Base-by-base conservation (phyloP, 2,329 filamentous ascomycete genomes). In the Cytospora schulzeri region DNA sequence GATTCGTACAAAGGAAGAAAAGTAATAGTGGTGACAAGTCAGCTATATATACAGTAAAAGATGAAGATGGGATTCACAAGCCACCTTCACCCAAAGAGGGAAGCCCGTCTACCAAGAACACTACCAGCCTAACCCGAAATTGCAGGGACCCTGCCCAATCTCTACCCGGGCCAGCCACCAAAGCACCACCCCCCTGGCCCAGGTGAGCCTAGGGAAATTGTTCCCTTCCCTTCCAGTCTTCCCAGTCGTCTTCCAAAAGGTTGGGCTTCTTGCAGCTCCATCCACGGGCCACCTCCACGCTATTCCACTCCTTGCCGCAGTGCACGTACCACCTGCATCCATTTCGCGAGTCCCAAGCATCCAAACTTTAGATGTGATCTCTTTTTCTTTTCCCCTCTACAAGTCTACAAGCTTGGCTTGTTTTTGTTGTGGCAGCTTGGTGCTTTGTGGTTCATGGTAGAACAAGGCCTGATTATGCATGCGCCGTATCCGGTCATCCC, bases 401-500 rank as follows among this genome's bases (percentile, higher is more conserved):
- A 61, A 57, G 29, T 33, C 38, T 41, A 53, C 51, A 56, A 22
- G 52, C 52, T 60, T 61, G 57, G 62, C 52, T 38, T 52, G 52
- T 45, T 56, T 56, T 50, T 61, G 33, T 61, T 17, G 22, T 62
- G 52, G 29, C 26, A 54, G 24, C 55, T 41, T 35, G 54, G 53
- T 35, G 33, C 29, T 57, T 50, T 62, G 62, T 31, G 58, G 60
- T 62, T 58, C 51, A 65, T 65, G 65, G 62, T 65, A 59, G 57
- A 64, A 57, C 62, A 59, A 29, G 50, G 22, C 55, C 33, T 57
- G 65, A 53, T 51, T 57, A 64, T 66, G 62, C 62, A 58, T 53
- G 48, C 63, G 62, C 65, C 55, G 54, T 62, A 41, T 45, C 60
- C 50, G 29, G 51, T 26, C 8, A 48, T 31, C n/a, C 38, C 38